phyloP scores from a whole-genome alignment of 176 grass and related monocot genomes.

The Aegilops bicornis region DNA sequence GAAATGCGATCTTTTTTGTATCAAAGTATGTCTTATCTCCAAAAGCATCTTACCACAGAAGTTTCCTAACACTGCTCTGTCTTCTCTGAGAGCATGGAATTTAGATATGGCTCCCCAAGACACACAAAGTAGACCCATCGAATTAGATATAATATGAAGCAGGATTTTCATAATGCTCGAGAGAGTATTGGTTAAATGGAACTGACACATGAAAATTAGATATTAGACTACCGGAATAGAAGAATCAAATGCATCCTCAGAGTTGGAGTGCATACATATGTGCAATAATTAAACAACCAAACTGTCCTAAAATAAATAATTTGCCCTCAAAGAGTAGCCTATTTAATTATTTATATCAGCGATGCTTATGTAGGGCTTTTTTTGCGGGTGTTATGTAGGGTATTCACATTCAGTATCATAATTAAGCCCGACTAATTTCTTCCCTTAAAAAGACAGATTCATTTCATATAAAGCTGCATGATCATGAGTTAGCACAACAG shows the following conservation, averaged over 20 bases:
- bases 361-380: neutral
- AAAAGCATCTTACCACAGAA: neutral
- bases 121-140: neutral
- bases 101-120: neutral
- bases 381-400: neutral
- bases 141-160: neutral
- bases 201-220: neutral
- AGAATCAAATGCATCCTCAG: neutral
- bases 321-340: neutral
- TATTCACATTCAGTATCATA: neutral
- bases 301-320: neutral
- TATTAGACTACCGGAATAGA: neutral
- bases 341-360: neutral
- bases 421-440: neutral
- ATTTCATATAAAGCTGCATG: neutral
- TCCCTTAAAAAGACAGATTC: no score
- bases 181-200: no score
- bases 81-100: neutral
- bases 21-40: neutral
- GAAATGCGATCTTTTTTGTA: neutral
- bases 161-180: neutral
- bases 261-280: neutral
- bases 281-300: neutral
- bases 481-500: neutral
- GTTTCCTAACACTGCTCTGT: neutral